These are phyloP conservation scores for Mariannaea elegans DNA, from an alignment of 2,329 filamentous ascomycete genomes.

Conservation along the genomic window DNA sequence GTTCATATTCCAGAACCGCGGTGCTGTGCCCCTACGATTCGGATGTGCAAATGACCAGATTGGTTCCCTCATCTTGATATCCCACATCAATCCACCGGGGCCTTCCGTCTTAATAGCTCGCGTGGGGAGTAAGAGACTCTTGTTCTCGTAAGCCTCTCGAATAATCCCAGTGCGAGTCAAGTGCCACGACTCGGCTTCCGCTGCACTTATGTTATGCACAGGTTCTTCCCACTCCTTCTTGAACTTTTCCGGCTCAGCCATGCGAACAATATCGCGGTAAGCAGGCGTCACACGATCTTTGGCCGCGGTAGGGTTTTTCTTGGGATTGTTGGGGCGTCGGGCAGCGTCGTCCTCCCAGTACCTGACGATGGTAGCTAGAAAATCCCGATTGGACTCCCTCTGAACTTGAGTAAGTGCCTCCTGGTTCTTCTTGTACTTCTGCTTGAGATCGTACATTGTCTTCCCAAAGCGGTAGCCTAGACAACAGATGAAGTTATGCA, in stretches of 20 bases:
- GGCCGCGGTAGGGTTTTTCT: constrained; percentile 18
- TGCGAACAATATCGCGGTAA: constrained; percentile 43
- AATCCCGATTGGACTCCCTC: constrained; percentile 20
- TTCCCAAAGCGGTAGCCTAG: constrained; percentile 52
- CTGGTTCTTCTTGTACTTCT: constrained; percentile 13
- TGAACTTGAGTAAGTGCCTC: constrained; percentile 18
- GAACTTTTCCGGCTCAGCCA: constrained; percentile 42
- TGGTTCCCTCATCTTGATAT: constrained; percentile 40
- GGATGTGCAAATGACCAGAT: constrained; percentile 45
- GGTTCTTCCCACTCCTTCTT: constrained; percentile 12
- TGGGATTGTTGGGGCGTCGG: constrained; percentile 27
- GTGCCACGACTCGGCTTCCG: constrained; percentile 26
- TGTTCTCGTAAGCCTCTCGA: constrained; percentile 54
- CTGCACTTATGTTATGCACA: constrained; percentile 19
- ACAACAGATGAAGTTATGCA: constrained; percentile 33
- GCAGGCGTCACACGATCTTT: constrained; percentile 24
- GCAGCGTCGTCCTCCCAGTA: constrained; percentile 29
- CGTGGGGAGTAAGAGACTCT: constrained; percentile 52
- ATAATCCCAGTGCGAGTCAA: constrained; percentile 52
- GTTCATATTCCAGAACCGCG: constrained; percentile 54
- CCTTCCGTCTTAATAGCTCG: constrained; percentile 37
- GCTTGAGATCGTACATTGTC: constrained; percentile 37
- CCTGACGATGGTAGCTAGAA: constrained; percentile 21
- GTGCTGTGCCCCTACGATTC: constrained; percentile 24
- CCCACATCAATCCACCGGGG: constrained; percentile 18